Base-by-base conservation (phyloP, 1,284 basidiomycete genomes). In the Cryptococcus sp. region DNA sequence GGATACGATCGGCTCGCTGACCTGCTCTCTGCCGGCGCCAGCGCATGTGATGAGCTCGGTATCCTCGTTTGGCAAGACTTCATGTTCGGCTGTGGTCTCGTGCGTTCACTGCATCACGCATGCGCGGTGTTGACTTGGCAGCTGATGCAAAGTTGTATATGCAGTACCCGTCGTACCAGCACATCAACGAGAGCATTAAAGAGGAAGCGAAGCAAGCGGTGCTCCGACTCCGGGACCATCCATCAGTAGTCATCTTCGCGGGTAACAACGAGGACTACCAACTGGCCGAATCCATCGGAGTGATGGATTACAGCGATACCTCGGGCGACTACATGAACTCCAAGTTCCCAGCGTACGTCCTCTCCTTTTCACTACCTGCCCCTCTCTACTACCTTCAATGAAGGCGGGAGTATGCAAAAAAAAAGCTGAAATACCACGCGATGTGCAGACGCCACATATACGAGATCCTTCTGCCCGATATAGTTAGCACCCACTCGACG, bases 251-350 rank as follows among this genome's bases (percentile, higher is more conserved):
- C 47, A 89, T 95, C 62, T 89, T 91, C 69, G 90, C 91, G 39
- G 91, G 92, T 47, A 94, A 94, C 77, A 94, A 93, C 72, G 92
- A 94, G 81, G 79, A 80, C 58, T 81, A 81, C 55, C 73, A 74
- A 84, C 85, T 88, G 50, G 91, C 91, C 7, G 92, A 95, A 78
- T 83, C 84, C 0, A 72, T 83, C 63, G 83, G 85, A 2, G 85
- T 93, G 38, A 82, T 93, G 57, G 87, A 95, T 76, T 93, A 93
- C 78, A 80, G 82, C 15, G 90, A 93, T 69, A 87, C 92, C 72
- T 72, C 81, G 13, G 87, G 88, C 5, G 88, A 93, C 73, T 93
- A 86, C 80, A 84, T 88, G 66, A 83, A 90, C 64, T 89, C 89
- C 0, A 87, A 85, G 62, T 93, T 93, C 80, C 91, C 91, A 8